Evolutionary conservation across 2,329 filamentous ascomycete genomes (phyloP).

Genomic region (Colletotrichum eleusines): DNA sequence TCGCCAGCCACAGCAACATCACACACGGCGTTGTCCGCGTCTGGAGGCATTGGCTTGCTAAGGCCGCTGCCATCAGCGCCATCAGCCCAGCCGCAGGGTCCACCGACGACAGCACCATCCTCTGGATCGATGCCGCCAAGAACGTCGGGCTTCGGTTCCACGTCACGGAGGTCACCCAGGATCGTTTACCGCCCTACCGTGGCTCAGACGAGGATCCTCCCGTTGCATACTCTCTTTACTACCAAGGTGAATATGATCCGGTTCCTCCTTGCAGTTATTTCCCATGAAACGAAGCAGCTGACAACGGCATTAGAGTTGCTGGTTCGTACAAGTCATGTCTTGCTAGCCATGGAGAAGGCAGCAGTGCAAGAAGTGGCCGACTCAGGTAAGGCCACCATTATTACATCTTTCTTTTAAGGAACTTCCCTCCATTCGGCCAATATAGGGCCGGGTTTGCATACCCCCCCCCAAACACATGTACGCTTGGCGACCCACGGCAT

Average conservation of each 20-base stretch:
- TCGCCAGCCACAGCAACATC: constrained; percentile 74
- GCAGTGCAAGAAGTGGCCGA: constrained; percentile 69
- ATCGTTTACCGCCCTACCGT: constrained; percentile 66
- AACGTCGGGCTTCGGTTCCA: constrained; percentile 77
- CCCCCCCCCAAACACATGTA: neutral
- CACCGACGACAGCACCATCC: constrained; percentile 53
- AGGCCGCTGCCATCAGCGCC: constrained; percentile 61
- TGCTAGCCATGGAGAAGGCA: constrained; percentile 75
- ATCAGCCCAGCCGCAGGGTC: constrained; percentile 42
- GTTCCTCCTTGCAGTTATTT: too few species aligned
- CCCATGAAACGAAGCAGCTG: constrained; percentile 19
- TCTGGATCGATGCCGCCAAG: constrained; percentile 76
- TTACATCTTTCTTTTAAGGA: constrained; percentile 65
- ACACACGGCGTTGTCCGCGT: constrained; percentile 77
- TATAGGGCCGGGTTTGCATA: constrained; percentile 2
- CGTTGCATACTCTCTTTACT: constrained; percentile 77
- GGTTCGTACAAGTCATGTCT: constrained; percentile 72
- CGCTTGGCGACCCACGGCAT: neutral
- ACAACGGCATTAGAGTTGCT: constrained; percentile 69
- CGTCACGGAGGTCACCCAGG: constrained; percentile 57
- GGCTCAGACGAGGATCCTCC: constrained; percentile 72
- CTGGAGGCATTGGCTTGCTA: constrained; percentile 78
- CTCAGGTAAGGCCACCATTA: constrained; percentile 75
- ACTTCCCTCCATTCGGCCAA: constrained; percentile 41
- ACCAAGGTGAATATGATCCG: constrained; percentile 69